These are phyloP conservation scores for Hypoxylon sp. DNA, from an alignment of 2,329 filamentous ascomycete genomes.

Conservation along the genomic window DNA sequence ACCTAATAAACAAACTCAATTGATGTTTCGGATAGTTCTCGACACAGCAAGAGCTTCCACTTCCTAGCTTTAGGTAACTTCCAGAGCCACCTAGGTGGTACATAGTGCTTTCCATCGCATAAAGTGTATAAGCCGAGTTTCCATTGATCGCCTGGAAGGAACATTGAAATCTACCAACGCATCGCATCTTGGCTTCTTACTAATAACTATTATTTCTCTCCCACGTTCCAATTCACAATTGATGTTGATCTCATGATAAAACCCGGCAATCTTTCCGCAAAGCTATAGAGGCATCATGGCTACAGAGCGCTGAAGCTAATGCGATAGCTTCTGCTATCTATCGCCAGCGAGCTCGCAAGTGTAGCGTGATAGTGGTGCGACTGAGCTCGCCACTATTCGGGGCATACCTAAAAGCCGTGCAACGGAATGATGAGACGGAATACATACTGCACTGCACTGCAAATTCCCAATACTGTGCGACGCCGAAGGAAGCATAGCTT, in stretches of 20 bases:
- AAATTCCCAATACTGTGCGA: conserved; percentile 29
- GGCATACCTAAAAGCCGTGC: conserved; percentile 33
- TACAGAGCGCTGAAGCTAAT: conserved; percentile 27
- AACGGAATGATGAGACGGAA: conserved; percentile 33
- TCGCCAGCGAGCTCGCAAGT: conserved; percentile 21
- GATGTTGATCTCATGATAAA: conserved; percentile 23
- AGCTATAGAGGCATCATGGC: conserved; percentile 7
- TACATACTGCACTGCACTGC: conserved; percentile 13
- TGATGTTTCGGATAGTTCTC: not conserved
- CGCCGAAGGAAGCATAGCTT: conserved; percentile 30
- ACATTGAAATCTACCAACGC: not conserved
- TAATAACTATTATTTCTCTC: conserved; percentile 5
- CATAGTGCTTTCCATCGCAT: not conserved
- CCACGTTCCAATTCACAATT: conserved; percentile 26
- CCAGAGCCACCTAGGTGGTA: not conserved
- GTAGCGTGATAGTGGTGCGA: conserved; percentile 44
- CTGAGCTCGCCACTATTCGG: conserved; percentile 39
- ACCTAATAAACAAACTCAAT: conserved; percentile 2
- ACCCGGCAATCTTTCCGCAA: conserved; percentile 14
- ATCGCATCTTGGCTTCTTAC: conserved; percentile 7
- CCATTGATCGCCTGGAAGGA: not conserved
- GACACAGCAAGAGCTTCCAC: not conserved
- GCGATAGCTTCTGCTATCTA: conserved; percentile 30
- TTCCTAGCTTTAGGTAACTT: not conserved
- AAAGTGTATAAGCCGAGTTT: not conserved